Base-by-base conservation (phyloP, 208 protist species). In the Lotmaria passim region DNA sequence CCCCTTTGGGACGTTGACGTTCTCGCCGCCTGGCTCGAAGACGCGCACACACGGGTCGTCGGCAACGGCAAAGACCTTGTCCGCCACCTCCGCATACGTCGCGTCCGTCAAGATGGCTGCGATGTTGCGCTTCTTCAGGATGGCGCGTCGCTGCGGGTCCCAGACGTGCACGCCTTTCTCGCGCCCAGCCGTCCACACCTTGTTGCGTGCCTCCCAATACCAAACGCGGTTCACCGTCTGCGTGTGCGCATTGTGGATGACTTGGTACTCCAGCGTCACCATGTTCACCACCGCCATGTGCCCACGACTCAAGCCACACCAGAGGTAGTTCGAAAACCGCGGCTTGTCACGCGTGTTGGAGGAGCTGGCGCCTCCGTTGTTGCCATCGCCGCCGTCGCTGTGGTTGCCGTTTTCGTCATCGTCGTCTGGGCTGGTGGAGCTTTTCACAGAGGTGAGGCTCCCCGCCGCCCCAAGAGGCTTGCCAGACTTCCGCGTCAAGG, bases 151-250 rank as follows among this genome's bases (percentile, higher is more conserved):
- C 69, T 93, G 88, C 69, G 91, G 82, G 78, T 96, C 89, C 89
- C 91, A 96, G 39, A 96, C 78, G 62, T 82, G 82, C 23, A 94
- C 59, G 39, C 87, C 83, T 71, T 96, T 94, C 75, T 96, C 91
- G 19, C 82, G 81, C 1, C 91, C 91, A 11, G 91, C 86, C 14
- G 87, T 85, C 87, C 89, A 94, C n/a, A 96, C 91, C 38, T 80
- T 87, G 41, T 87, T 83, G 33, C 63, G 50, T 38, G 85, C 82
- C 44, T 75, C 73, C 68, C 91, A 77, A 47, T 82, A 86, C 89
- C 91, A 96, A 1, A 96, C 71, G 26, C 73, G 61, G 60, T 86
- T 81, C 48, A 96, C 74, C 12, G 89, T 89, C 60, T 93, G 86
- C 19, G 52, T 74, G 74, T 96, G 91, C 12, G 89, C 91, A 43